Conservation (phyloP, 768 basidiomycete genomes). For the Lentinula detonsa region DNA sequence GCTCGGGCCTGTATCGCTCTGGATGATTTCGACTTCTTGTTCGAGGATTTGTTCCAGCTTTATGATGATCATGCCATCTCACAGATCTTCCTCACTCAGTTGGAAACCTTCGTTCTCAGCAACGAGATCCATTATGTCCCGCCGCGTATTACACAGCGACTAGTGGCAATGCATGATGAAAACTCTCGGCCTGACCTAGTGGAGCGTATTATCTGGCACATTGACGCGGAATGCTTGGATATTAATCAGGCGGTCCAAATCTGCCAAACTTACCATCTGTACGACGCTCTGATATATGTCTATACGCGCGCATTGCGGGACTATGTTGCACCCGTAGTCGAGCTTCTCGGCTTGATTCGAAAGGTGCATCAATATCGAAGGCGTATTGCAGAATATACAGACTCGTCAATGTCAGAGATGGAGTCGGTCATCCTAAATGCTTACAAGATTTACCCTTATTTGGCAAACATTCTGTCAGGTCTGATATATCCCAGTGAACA, state of each 20-base stretch:
- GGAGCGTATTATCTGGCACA: slow-evolving; percentile 93
- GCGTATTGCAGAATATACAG: slow-evolving; percentile 23
- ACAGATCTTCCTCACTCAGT: slow-evolving; percentile 73
- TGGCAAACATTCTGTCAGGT: slow-evolving; percentile 76
- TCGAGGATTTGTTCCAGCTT: slow-evolving; percentile 88
- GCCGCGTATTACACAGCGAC: slow-evolving; percentile 79
- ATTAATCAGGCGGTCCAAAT: slow-evolving; percentile 88
- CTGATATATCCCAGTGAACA: slow-evolving; percentile 83
- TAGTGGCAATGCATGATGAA: slow-evolving; percentile 75
- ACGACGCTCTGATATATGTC: slow-evolving; percentile 92
- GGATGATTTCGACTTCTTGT: slow-evolving; percentile 79
- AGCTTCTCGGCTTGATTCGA: slow-evolving; percentile 73
- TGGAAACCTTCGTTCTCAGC: slow-evolving; percentile 79
- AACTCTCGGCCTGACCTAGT: slow-evolving; percentile 66
- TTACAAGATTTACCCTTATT: slow-evolving; percentile 88
- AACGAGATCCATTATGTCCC: slow-evolving; percentile 72
- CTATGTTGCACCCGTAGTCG: slow-evolving; percentile 84
- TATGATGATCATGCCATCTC: slow-evolving; percentile 83
- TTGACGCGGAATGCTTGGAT: slow-evolving; percentile 86
- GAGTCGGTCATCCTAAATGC: slow-evolving; percentile 66
- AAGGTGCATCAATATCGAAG: slow-evolving; percentile 53
- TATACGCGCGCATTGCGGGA: slow-evolving; percentile 87
- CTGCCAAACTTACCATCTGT: slow-evolving; percentile 78
- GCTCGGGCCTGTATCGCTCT: slow-evolving; percentile 77
- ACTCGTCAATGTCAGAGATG: slow-evolving; percentile 28